Conservation (phyloP, 169 alveolate species). For the Eimeria acervulina region DNA sequence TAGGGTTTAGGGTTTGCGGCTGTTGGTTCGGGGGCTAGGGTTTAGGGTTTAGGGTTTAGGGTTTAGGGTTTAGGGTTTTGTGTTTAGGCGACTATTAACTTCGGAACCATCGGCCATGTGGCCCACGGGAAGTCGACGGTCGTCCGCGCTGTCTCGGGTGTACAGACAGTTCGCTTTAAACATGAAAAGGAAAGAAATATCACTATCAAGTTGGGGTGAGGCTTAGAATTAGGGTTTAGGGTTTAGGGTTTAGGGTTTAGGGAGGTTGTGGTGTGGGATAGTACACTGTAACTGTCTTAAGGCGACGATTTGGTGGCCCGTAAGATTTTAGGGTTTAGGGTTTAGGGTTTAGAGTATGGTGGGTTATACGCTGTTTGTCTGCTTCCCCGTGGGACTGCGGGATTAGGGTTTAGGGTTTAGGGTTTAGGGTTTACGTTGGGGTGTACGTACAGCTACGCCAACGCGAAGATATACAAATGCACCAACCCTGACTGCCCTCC, state of each 20-base stretch:
- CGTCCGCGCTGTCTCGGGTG: slow-evolving; percentile 98
- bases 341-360: not conserved
- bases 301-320: not conserved
- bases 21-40: too few species aligned
- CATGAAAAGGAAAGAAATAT: slow-evolving; percentile 98
- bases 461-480: slow-evolving; percentile 99
- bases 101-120: slow-evolving; percentile 99
- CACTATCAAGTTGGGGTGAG: slow-evolving; percentile 97
- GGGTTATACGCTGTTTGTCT: not conserved
- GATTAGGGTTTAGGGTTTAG: slow-evolving; percentile 31
- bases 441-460: slow-evolving; percentile 94
- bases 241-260: slow-evolving; percentile 35
- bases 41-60: slow-evolving; percentile 19
- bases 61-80: not conserved
- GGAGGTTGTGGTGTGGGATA: not conserved
- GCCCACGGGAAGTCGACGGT: slow-evolving; percentile 99
- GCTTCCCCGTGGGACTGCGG: not conserved
- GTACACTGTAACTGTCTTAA: not conserved
- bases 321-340: not conserved
- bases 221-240: not conserved
- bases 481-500: slow-evolving; percentile 97
- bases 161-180: slow-evolving; percentile 97
- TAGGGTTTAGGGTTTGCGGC: slow-evolving; percentile 76
- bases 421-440: slow-evolving; percentile 24
- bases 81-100: slow-evolving; percentile 77